Evolutionary conservation across 129 eudicot species (phyloP).

Genomic region (Daucus carota): DNA sequence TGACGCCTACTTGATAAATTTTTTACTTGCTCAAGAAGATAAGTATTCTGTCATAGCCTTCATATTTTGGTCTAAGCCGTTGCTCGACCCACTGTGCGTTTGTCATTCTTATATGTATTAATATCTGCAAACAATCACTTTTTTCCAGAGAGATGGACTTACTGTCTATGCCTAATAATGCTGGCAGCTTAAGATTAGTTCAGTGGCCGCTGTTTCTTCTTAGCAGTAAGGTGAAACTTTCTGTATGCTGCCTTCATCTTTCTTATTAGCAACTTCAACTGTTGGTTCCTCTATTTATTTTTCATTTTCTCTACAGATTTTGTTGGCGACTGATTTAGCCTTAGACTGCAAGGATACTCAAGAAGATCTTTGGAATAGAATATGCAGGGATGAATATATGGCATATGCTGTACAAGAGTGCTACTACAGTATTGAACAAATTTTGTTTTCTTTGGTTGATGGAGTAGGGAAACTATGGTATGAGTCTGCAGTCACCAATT

Average conservation of each 20-base stretch:
- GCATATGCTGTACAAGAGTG: conserved; percentile 96
- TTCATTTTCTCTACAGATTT: conserved; percentile 44
- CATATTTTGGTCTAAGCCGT: too few relatives aligned
- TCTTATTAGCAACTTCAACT: background rate
- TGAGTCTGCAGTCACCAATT: conserved; percentile 4
- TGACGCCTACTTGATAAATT: background rate
- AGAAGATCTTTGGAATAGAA: conserved; percentile 88
- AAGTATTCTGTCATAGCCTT: too few relatives aligned
- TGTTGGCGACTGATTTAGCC: conserved; percentile 87
- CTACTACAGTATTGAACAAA: conserved; percentile 72
- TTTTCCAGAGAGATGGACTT: conserved; percentile 86
- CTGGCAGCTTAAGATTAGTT: conserved; percentile 74
- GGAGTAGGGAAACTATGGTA: conserved; percentile 92
- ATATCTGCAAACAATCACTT: background rate
- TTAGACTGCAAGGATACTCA: conserved; percentile 94
- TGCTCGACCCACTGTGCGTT: too few relatives aligned
- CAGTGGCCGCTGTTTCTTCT: conserved; percentile 97
- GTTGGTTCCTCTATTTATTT: background rate
- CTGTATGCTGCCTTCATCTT: background rate
- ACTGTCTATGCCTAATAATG: conserved; percentile 92
- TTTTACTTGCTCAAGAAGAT: background rate
- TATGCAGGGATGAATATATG: conserved; percentile 86
- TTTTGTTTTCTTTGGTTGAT: conserved; percentile 73
- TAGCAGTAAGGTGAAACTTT: conserved; percentile 69
- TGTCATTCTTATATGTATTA: conserved; percentile 13